phyloP scores from a whole-genome alignment of 2,329 filamentous ascomycete genomes.

The Pseudodiploospora longispora region DNA sequence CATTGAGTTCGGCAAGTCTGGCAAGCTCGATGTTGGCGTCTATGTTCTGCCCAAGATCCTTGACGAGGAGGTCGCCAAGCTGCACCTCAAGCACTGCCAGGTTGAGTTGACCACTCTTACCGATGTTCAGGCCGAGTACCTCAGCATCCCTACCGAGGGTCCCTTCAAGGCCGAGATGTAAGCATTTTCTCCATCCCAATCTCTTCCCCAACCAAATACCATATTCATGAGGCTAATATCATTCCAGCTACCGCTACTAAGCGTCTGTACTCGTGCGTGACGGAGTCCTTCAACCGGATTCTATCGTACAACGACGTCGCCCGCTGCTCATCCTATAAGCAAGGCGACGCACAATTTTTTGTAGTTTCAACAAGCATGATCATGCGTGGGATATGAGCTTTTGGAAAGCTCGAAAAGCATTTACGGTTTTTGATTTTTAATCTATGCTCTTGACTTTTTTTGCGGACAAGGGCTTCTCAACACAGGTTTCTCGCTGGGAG shows the following conservation, averaged over 20 bases:
- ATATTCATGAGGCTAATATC: conserved; percentile 10
- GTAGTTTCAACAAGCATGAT: conserved; percentile 38
- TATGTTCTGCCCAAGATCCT: conserved; percentile 96
- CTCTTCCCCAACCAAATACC: background rate
- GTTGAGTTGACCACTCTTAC: conserved; percentile 86
- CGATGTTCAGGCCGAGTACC: conserved; percentile 86
- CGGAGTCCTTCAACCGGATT: conserved; percentile 32
- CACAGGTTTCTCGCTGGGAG: conserved; percentile 18
- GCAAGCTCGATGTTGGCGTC: conserved; percentile 85
- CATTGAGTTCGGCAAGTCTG: conserved; percentile 86
- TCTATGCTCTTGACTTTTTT: conserved; percentile 12
- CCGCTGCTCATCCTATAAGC: conserved; percentile 16
- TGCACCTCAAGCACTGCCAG: conserved; percentile 90
- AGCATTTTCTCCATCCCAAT: conserved; percentile 20
- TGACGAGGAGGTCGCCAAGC: conserved; percentile 94
- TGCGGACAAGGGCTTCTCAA: no score
- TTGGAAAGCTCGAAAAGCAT: conserved; percentile 20
- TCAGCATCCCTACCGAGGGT: conserved; percentile 75
- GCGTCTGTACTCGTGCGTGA: conserved; percentile 23
- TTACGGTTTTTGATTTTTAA: conserved; percentile 17
- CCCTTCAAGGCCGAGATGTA: conserved; percentile 96
- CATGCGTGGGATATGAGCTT: conserved; percentile 30
- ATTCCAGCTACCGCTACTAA: conserved; percentile 37
- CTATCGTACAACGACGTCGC: conserved; percentile 27
- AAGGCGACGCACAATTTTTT: conserved; percentile 9